These are phyloP conservation scores for Boehmeria nivea DNA, from an alignment of 306 rosid species.

Conservation along the genomic window DNA sequence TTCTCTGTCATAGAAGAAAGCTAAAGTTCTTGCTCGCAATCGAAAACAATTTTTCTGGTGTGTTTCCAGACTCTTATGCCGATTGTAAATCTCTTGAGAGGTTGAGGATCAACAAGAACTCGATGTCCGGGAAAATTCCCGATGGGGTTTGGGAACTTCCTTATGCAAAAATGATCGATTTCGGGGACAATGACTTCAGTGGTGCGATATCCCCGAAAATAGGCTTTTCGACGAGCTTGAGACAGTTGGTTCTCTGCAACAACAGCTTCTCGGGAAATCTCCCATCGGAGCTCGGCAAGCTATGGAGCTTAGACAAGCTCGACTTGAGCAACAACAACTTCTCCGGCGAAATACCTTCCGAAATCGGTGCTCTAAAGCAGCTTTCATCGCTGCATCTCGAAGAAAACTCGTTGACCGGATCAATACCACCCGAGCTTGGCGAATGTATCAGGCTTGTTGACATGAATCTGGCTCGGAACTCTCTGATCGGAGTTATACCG, in stretches of 20 bases:
- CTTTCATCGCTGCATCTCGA: slow-evolving; percentile 76
- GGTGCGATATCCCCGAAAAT: slow-evolving; percentile 58
- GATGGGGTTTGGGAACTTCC: slow-evolving; percentile 82
- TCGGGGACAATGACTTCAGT: slow-evolving; percentile 60
- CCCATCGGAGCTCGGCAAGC: slow-evolving; percentile 66
- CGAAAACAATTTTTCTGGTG: slow-evolving; percentile 73
- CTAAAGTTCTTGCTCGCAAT: slow-evolving; percentile 72
- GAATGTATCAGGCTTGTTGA: slow-evolving; percentile 66
- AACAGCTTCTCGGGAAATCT: slow-evolving; percentile 76
- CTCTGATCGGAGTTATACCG: slow-evolving; percentile 64
- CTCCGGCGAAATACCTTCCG: slow-evolving; percentile 63
- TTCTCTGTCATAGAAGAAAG: slow-evolving; percentile 60
- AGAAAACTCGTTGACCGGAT: slow-evolving; percentile 60
- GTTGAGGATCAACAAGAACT: slow-evolving; percentile 60
- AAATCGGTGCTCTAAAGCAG: slow-evolving; percentile 58
- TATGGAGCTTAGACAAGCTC: slow-evolving; percentile 69
- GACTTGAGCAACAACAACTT: slow-evolving; percentile 59
- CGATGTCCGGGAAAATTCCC: slow-evolving; percentile 61
- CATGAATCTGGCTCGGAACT: slow-evolving; percentile 72
- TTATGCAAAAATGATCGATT: slow-evolving; percentile 56
- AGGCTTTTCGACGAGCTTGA: slow-evolving; percentile 57
- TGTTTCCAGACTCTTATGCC: slow-evolving; percentile 56
- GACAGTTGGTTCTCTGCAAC: slow-evolving; percentile 47
- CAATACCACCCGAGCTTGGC: slow-evolving; percentile 61
- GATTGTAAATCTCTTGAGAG: slow-evolving; percentile 68